A percentile compares a stretch with the other conserved stretches of the same genome.
Conservation (phyloP, 169 alveolate species). For the Cyclospora cayetanensis region DNA sequence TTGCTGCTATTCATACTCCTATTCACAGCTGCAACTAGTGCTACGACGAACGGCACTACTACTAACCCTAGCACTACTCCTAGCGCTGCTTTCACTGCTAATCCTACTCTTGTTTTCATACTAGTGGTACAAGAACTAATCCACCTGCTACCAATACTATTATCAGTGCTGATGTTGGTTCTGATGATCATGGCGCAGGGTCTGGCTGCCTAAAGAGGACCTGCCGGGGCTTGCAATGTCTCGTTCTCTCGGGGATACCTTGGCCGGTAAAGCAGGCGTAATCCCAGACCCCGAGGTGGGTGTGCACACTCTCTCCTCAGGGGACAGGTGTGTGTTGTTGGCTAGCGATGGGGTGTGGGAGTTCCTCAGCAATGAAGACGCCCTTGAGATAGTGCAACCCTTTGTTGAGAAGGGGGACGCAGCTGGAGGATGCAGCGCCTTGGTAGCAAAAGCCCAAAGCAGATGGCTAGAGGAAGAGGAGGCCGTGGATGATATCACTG, state of each 20-base stretch:
- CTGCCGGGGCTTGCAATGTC: slow-evolving; percentile 94
- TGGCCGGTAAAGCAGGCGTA: slow-evolving; percentile 90
- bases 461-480: slow-evolving; percentile 77
- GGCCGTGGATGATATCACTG: slow-evolving; percentile 82
- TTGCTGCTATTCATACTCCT: too few species aligned
- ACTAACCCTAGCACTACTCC: too few species aligned
- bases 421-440: slow-evolving; percentile 79
- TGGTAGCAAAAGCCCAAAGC: slow-evolving; percentile 78
- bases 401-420: slow-evolving; percentile 73
- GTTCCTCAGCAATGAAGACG: slow-evolving; percentile 81
- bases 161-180: too few species aligned
- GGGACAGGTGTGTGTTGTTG: slow-evolving; percentile 75
- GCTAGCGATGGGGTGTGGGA: slow-evolving; percentile 89
- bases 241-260: slow-evolving; percentile 91
- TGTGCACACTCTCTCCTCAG: slow-evolving; percentile 73
- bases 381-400: slow-evolving; percentile 78
- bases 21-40: too few species aligned
- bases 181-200: too few species aligned
- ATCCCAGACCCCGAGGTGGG: slow-evolving; percentile 87
- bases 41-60: too few species aligned
- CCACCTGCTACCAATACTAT: too few species aligned
- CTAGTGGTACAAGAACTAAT: too few species aligned
- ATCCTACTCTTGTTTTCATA: too few species aligned
- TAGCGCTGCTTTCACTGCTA: too few species aligned
- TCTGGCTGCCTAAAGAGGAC: slow-evolving; percentile 45